Conservation (phyloP, 768 basidiomycete species). For the Termitomyces sp. region DNA sequence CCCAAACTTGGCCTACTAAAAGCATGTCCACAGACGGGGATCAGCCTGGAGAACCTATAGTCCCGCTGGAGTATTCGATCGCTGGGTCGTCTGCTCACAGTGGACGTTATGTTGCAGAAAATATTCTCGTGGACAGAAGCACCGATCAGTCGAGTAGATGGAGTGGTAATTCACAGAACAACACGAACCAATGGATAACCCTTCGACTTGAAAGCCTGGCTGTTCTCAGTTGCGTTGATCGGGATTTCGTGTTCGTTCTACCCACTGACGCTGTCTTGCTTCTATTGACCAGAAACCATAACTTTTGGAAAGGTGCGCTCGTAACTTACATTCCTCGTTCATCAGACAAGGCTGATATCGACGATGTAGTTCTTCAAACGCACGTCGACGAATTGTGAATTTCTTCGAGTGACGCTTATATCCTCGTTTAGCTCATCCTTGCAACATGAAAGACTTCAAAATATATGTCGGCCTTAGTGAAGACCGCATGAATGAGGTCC, state of each 20-base stretch:
- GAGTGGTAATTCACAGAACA: conserved; percentile 66
- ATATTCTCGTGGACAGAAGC: conserved; percentile 65
- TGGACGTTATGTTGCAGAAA: conserved; percentile 64
- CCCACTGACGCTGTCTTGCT: conserved; percentile 7
- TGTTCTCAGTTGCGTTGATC: conserved; percentile 60
- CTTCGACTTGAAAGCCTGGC: conserved; percentile 58
- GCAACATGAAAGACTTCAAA: conserved; percentile 84
- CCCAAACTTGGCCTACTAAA: neutral
- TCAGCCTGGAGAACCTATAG: conserved; percentile 17
- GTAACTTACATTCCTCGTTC: neutral
- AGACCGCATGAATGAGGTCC: conserved; percentile 67
- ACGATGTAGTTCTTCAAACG: conserved; percentile 40
- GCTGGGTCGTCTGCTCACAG: conserved; percentile 69
- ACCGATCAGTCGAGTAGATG: conserved; percentile 69
- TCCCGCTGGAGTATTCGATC: conserved; percentile 48
- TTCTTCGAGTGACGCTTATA: conserved; percentile 10
- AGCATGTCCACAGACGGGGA: conserved; percentile 12
- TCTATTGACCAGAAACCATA: conserved; percentile 49
- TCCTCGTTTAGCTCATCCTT: conserved; percentile 63
- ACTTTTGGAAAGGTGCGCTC: conserved; percentile 76
- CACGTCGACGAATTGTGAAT: conserved; percentile 21
- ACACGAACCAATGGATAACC: conserved; percentile 68
- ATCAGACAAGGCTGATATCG: conserved; percentile 2
- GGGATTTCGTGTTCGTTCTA: neutral
- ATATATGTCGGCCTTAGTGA: conserved; percentile 62